Evolutionary conservation across 2,329 filamentous ascomycete species (phyloP).

Genomic region (Alternaria sp.): DNA sequence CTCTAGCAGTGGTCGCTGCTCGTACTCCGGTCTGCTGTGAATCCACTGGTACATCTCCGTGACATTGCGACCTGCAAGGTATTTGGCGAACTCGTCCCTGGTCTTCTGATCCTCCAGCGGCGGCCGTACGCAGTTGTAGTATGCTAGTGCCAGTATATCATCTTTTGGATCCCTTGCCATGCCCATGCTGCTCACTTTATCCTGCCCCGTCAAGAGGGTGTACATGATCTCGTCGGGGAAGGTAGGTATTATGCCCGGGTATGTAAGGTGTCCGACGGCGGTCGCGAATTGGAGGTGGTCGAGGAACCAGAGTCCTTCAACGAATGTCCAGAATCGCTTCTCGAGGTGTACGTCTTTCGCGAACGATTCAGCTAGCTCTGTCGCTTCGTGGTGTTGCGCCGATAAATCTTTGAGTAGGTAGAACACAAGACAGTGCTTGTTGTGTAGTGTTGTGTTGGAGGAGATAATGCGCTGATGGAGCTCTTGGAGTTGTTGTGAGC

Average conservation of each 20-base stretch:
- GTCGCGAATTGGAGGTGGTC: constrained; percentile 70
- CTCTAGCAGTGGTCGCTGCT: constrained; percentile 70
- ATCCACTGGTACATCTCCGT: constrained; percentile 77
- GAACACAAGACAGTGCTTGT: constrained; percentile 83
- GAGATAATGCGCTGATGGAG: constrained; percentile 74
- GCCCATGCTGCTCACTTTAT: constrained; percentile 25
- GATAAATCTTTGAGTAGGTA: constrained; percentile 82
- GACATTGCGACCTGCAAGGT: constrained; percentile 70
- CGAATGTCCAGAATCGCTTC: constrained; percentile 77
- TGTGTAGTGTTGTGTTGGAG: constrained; percentile 69
- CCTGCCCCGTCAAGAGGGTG: constrained; percentile 62
- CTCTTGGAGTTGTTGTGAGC: constrained; percentile 69
- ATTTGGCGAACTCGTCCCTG: constrained; percentile 71
- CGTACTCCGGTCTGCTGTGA: constrained; percentile 66
- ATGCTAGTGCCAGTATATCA: constrained; percentile 69
- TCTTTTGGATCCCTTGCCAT: constrained; percentile 45
- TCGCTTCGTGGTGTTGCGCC: constrained; percentile 53
- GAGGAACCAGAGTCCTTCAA: constrained; percentile 81
- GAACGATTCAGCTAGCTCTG: constrained; percentile 63
- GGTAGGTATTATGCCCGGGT: constrained; percentile 79
- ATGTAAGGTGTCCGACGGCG: constrained; percentile 77
- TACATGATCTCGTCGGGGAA: constrained; percentile 84
- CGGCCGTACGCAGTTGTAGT: constrained; percentile 78
- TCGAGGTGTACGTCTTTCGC: constrained; percentile 70
- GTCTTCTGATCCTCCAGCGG: constrained; percentile 69